These are phyloP conservation scores for Chalaropsis thielavioides DNA, from an alignment of 2,329 filamentous ascomycete genomes.

Conservation along the genomic window DNA sequence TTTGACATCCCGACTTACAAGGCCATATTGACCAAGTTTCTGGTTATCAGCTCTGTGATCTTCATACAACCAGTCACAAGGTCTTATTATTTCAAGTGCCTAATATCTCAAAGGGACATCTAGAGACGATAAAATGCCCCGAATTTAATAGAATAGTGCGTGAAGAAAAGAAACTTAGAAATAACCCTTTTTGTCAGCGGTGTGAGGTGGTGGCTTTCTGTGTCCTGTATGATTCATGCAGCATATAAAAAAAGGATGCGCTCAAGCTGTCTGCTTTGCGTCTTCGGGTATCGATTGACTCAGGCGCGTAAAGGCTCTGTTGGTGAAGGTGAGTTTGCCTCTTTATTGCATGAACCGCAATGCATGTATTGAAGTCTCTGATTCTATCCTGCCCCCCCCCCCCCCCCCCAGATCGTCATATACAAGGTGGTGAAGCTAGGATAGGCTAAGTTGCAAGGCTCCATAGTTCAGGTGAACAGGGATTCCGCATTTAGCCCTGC, in stretches of 20 bases:
- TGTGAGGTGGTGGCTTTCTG: neutral
- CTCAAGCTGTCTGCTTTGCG: neutral
- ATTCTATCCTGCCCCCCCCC: neutral
- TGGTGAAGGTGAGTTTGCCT: neutral
- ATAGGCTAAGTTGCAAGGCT: neutral
- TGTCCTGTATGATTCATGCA: neutral
- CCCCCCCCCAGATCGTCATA: neutral
- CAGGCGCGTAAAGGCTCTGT: neutral
- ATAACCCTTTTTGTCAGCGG: too few species aligned
- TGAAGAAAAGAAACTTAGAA: too few species aligned
- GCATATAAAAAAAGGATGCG: neutral
- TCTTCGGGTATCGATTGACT: neutral
- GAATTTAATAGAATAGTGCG: too few species aligned
- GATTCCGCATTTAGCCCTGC: neutral
- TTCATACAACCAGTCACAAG: neutral
- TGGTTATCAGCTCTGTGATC: neutral
- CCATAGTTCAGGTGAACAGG: constrained; percentile 9
- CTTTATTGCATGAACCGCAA: neutral
- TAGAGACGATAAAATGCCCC: too few species aligned
- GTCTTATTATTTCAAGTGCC: neutral
- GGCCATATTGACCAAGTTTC: neutral
- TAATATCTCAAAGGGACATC: too few species aligned
- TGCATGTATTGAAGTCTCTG: neutral
- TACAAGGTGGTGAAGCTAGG: neutral
- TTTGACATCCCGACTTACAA: neutral